Percentiles rank a stretch among this genome's conserved stretches.
These are phyloP conservation scores for Macrocybe gigantea DNA, from an alignment of 768 basidiomycete genomes.

Conservation along the genomic window DNA sequence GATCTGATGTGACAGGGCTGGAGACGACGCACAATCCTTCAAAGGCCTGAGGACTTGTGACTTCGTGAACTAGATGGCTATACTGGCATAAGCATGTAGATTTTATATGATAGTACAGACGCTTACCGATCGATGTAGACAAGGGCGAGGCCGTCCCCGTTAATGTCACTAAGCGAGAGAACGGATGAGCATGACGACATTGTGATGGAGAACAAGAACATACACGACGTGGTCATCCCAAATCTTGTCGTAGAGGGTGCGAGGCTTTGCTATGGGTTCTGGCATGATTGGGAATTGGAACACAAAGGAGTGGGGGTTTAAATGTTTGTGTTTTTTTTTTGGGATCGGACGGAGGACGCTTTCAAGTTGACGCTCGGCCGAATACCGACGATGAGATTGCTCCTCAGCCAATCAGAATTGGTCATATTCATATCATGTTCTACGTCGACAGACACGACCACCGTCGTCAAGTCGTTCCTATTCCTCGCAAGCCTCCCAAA, in stretches of 20 bases:
- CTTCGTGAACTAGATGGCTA: slow-evolving; percentile 77
- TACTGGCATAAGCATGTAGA: not conserved
- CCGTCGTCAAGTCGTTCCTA: no score
- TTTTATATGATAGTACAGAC: not conserved
- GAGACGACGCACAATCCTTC: slow-evolving; percentile 63
- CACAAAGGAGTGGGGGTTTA: slow-evolving; percentile 3
- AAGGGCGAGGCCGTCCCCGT: slow-evolving; percentile 73
- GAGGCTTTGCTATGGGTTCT: slow-evolving; percentile 43
- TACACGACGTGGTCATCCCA: slow-evolving; percentile 97
- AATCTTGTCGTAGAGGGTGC: slow-evolving; percentile 96
- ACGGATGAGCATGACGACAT: not conserved
- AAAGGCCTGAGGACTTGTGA: slow-evolving; percentile 91
- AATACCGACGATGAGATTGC: no score
- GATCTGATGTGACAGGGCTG: not conserved
- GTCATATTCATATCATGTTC: no score
- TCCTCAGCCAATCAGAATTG: no score
- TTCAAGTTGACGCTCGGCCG: no score
- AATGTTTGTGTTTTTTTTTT: not conserved
- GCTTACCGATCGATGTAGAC: slow-evolving; percentile 79
- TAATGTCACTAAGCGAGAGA: slow-evolving; percentile 44
- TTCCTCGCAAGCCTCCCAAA: no score
- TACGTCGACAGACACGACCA: no score
- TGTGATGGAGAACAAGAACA: slow-evolving; percentile 19
- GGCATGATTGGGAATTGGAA: slow-evolving; percentile 28
- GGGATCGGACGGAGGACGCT: no score